Evolutionary conservation across 1,139 yeast species (phyloP).

Genomic region (Pichia sp.): DNA sequence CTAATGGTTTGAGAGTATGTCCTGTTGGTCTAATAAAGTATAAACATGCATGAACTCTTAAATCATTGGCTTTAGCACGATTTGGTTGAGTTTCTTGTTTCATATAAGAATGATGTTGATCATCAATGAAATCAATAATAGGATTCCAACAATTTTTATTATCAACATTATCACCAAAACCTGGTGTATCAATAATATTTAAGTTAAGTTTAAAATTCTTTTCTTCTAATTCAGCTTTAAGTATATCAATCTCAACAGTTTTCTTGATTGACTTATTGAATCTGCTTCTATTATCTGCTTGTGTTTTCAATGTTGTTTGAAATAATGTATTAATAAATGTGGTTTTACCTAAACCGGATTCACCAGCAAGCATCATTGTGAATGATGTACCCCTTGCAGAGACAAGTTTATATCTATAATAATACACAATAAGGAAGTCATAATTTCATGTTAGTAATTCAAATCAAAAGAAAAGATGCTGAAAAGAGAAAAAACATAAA

Average conservation of each 20-base stretch:
- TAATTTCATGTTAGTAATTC: neutral
- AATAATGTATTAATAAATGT: conserved; percentile 91
- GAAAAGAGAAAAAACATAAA: neutral
- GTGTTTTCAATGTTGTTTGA: conserved; percentile 61
- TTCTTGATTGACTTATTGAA: conserved; percentile 70
- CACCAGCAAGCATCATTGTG: conserved; percentile 94
- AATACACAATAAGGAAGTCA: too few species aligned
- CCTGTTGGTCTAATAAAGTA: conserved; percentile 97
- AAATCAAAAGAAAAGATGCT: neutral
- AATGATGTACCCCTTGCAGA: conserved; percentile 84
- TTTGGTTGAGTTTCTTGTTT: conserved; percentile 94
- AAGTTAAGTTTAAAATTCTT: conserved; percentile 80
- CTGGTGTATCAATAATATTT: conserved; percentile 93
- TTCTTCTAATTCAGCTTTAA: conserved; percentile 89
- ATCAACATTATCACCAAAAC: conserved; percentile 94
- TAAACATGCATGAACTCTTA: conserved; percentile 91
- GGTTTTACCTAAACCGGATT: conserved; percentile 89
- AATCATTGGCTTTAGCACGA: conserved; percentile 63
- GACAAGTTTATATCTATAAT: conserved; percentile 68
- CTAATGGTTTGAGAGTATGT: conserved; percentile 88
- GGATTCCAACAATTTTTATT: conserved; percentile 93
- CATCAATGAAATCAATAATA: conserved; percentile 88
- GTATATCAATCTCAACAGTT: conserved; percentile 86
- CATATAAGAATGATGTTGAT: conserved; percentile 92
- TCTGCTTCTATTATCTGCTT: conserved; percentile 58